A percentile compares a stretch with the other conserved stretches of the same genome.
Conservation (phyloP, 2,329 filamentous ascomycete species). For the Cyphellophora attinorum region DNA sequence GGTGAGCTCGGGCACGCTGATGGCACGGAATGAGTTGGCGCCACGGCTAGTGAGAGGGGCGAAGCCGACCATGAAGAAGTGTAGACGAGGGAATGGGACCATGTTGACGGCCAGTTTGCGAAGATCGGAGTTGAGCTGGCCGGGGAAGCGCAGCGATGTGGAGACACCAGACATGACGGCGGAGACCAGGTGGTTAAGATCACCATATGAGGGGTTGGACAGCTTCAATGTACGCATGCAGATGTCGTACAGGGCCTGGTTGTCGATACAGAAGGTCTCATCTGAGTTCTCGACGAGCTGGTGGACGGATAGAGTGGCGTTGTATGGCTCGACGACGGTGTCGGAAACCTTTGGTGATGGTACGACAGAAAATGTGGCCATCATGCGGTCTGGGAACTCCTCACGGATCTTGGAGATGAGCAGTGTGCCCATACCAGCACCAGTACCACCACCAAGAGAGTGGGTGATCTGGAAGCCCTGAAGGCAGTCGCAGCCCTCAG, state of each 20-base stretch:
- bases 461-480: conserved; percentile 99
- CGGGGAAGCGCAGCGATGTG: conserved; percentile 97
- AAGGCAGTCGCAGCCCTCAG: conserved; percentile 97
- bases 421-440: conserved; percentile 99
- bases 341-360: conserved; percentile 99
- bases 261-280: conserved; percentile 99
- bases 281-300: conserved; percentile 99
- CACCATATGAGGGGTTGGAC: conserved; percentile 94
- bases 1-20: conserved; percentile 94
- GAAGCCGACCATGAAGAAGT: conserved; percentile 99
- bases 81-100: conserved; percentile 99
- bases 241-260: conserved; percentile 98
- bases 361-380: conserved; percentile 98
- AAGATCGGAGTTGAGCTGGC: conserved; percentile 99
- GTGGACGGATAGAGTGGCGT: conserved; percentile 96
- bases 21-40: conserved; percentile 90
- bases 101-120: conserved; percentile 99
- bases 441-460: conserved; percentile 99
- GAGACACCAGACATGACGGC: conserved; percentile 99
- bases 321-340: conserved; percentile 99
- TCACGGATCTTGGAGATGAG: conserved; percentile 99
- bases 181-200: conserved; percentile 98
- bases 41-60: conserved; percentile 91
- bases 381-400: conserved; percentile 99
- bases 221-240: conserved; percentile 99